phyloP scores from a whole-genome alignment of 768 basidiomycete species.

The Tulasnella sp. region DNA sequence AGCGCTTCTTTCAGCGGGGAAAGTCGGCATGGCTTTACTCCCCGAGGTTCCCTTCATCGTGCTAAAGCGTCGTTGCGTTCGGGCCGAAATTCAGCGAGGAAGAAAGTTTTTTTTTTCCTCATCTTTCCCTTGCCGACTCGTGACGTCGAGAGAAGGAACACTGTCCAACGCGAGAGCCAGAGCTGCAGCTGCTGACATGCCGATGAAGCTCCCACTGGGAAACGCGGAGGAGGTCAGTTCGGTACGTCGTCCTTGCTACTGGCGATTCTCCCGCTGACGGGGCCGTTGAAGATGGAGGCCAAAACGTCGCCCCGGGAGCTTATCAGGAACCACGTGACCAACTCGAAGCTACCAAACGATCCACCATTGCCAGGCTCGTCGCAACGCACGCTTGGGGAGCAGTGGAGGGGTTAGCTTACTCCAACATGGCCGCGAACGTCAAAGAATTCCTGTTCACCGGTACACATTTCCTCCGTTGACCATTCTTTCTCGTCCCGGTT shows the following conservation, averaged over 20 bases:
- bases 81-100: no score
- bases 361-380: no score
- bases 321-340: slow-evolving; percentile 36
- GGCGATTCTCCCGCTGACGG: neutral
- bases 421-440: slow-evolving; percentile 37
- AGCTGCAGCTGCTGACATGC: slow-evolving; percentile 57
- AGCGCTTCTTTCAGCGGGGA: no score
- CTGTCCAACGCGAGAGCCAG: slow-evolving; percentile 47
- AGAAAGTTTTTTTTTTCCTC: slow-evolving; percentile 30
- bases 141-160: slow-evolving; percentile 62
- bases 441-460: slow-evolving; percentile 55
- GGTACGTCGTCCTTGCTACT: neutral
- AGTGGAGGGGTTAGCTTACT: slow-evolving; percentile 77
- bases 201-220: slow-evolving; percentile 65
- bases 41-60: no score
- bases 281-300: neutral
- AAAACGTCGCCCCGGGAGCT: no score
- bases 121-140: slow-evolving; percentile 49
- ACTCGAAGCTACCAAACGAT: no score
- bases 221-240: slow-evolving; percentile 46
- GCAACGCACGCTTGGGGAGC: slow-evolving; percentile 45
- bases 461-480: slow-evolving; percentile 49
- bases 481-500: slow-evolving; percentile 56
- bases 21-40: no score
- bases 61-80: no score